phyloP scores from a whole-genome alignment of 1,284 basidiomycete species.

The Pulchroboletus neoregius region DNA sequence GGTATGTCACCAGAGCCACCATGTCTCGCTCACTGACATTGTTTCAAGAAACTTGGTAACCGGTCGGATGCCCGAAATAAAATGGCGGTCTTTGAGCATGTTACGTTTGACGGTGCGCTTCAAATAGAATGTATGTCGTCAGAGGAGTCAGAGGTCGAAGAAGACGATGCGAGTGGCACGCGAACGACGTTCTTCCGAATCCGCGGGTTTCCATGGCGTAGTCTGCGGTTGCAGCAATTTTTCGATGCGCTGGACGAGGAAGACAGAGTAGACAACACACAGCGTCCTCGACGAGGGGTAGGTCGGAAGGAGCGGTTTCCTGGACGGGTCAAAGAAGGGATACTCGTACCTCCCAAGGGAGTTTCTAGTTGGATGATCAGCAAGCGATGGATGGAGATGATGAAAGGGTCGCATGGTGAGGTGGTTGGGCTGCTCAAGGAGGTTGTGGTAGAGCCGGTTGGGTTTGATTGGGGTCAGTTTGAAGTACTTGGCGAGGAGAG shows the following conservation, averaged over 20 bases:
- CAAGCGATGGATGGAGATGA: slow-evolving; percentile 49
- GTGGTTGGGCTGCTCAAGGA: slow-evolving; percentile 40
- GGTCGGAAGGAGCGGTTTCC: slow-evolving; percentile 50
- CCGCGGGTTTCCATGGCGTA: slow-evolving; percentile 61
- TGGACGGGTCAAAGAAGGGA: slow-evolving; percentile 57
- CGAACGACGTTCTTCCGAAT: slow-evolving; percentile 41
- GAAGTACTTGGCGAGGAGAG: slow-evolving; percentile 54
- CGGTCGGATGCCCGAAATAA: slow-evolving; percentile 56
- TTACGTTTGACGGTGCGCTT: slow-evolving; percentile 62
- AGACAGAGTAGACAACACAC: slow-evolving; percentile 42
- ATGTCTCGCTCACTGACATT: neutral
- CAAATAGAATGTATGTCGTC: slow-evolving; percentile 75
- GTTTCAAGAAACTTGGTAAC: slow-evolving; percentile 56
- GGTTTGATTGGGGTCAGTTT: slow-evolving; percentile 26
- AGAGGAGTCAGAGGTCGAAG: slow-evolving; percentile 63
- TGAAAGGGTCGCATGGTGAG: slow-evolving; percentile 43
- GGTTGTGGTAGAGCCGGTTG: slow-evolving; percentile 42
- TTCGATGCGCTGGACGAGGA: slow-evolving; percentile 57
- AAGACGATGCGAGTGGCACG: slow-evolving; percentile 28
- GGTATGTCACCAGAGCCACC: slow-evolving; percentile 37
- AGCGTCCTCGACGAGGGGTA: slow-evolving; percentile 52
- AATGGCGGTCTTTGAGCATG: slow-evolving; percentile 49
- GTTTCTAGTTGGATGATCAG: slow-evolving; percentile 74
- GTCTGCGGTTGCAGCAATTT: slow-evolving; percentile 52
- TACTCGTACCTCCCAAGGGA: slow-evolving; percentile 57